Conservation (phyloP, 768 basidiomycete genomes). For the Mycena olivaceomarginata region DNA sequence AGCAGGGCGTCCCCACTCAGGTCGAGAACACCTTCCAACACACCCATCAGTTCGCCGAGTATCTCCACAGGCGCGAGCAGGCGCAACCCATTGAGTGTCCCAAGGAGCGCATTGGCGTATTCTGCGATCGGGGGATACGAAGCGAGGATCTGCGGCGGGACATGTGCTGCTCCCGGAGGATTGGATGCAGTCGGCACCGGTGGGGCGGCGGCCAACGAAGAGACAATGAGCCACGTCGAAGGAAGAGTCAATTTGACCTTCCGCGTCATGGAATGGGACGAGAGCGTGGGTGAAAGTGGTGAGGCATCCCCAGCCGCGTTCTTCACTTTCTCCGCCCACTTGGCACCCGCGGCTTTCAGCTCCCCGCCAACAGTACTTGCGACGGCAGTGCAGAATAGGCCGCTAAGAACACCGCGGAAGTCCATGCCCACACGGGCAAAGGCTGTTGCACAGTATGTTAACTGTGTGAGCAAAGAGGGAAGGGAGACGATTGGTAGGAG, state of each 20-base stretch:
- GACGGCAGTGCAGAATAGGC: conserved; percentile 82
- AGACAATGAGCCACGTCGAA: conserved; percentile 70
- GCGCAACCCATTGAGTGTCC: conserved; percentile 87
- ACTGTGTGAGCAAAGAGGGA: conserved; percentile 91
- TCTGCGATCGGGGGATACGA: conserved; percentile 86
- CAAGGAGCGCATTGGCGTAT: conserved; percentile 83
- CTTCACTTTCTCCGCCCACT: conserved; percentile 57
- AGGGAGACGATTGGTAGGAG: conserved; percentile 78
- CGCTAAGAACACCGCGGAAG: conserved; percentile 82
- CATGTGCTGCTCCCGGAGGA: conserved; percentile 66
- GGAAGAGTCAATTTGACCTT: conserved; percentile 56
- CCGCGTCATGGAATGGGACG: conserved; percentile 32
- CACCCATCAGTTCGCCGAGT: conserved; percentile 65
- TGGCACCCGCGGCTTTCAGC: conserved; percentile 62
- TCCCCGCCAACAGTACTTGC: conserved; percentile 72
- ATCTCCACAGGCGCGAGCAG: conserved; percentile 84
- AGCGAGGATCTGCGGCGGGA: conserved; percentile 83
- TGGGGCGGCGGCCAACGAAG: conserved; percentile 57
- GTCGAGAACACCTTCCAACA: conserved; percentile 73
- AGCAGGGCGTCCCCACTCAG: conserved; percentile 67
- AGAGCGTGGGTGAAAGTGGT: conserved; percentile 38
- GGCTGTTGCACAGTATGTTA: conserved; percentile 94
- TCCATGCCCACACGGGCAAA: conserved; percentile 96
- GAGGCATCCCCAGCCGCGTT: conserved; percentile 42
- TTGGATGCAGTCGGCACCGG: conserved; percentile 48